These are phyloP conservation scores for Cladobotryum protrusum DNA, from an alignment of 2,329 filamentous ascomycete species.

Conservation along the genomic window DNA sequence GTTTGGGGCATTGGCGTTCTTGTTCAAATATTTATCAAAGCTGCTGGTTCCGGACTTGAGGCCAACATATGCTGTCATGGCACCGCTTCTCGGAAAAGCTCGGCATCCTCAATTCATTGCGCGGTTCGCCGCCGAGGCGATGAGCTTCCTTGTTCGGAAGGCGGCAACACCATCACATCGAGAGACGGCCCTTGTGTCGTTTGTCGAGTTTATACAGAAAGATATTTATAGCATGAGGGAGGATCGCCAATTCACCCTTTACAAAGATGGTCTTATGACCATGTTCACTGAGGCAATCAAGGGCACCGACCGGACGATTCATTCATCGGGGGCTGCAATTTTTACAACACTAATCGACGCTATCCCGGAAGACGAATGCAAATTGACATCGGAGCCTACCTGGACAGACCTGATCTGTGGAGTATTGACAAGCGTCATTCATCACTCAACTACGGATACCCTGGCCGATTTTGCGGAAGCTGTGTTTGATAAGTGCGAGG, in stretches of 20 bases:
- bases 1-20: conserved; percentile 86
- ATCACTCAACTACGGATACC: conserved; percentile 69
- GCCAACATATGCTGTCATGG: conserved; percentile 77
- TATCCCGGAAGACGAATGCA: conserved; percentile 45
- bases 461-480: conserved; percentile 63
- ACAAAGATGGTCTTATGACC: conserved; percentile 83
- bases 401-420: conserved; percentile 67
- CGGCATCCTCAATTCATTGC: conserved; percentile 81
- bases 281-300: conserved; percentile 81
- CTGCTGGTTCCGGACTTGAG: conserved; percentile 79
- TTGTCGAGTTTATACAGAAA: conserved; percentile 65
- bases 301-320: conserved; percentile 52
- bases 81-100: conserved; percentile 75
- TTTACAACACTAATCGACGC: conserved; percentile 45
- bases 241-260: conserved; percentile 58
- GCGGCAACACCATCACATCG: conserved; percentile 72
- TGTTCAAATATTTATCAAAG: conserved; percentile 94
- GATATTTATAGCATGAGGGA: conserved; percentile 54
- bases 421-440: conserved; percentile 72
- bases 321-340: conserved; percentile 53
- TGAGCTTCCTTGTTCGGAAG: conserved; percentile 91
- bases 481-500: conserved; percentile 46
- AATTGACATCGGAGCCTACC: conserved; percentile 38
- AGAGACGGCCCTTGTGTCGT: conserved; percentile 61
- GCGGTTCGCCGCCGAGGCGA: conserved; percentile 86